Conservation (phyloP, 306 rosid genomes). For the Carpinus fangiana region DNA sequence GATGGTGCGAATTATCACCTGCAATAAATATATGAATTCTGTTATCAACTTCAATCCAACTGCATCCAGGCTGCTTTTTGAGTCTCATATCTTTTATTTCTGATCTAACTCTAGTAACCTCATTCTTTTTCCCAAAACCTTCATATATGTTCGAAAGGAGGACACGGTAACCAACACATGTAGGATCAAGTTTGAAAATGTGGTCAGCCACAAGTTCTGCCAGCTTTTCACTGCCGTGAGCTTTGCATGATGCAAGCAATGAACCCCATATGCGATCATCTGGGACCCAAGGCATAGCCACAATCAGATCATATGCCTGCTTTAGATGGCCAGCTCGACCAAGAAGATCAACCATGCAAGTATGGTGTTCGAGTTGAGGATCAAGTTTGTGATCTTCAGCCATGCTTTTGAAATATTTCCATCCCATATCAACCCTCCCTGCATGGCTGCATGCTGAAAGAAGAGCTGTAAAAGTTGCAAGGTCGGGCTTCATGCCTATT, state of each 20-base stretch:
- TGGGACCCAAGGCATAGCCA: slow-evolving; percentile 32
- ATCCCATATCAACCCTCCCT: slow-evolving; percentile 38
- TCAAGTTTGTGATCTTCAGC: slow-evolving; percentile 27
- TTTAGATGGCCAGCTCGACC: slow-evolving; percentile 42
- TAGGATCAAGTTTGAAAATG: slow-evolving; percentile 34
- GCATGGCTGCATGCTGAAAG: slow-evolving; percentile 44
- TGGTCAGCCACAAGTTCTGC: slow-evolving; percentile 39
- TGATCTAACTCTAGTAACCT: slow-evolving; percentile 30
- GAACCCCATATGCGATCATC: slow-evolving; percentile 50
- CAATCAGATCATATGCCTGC: slow-evolving; percentile 41
- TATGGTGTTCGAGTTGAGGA: slow-evolving; percentile 44
- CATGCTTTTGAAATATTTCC: slow-evolving; percentile 33
- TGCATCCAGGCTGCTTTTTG: slow-evolving; percentile 40
- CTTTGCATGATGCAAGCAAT: slow-evolving; percentile 46
- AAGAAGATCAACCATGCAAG: slow-evolving; percentile 49
- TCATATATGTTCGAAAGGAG: slow-evolving; percentile 48
- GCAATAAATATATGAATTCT: slow-evolving; percentile 29
- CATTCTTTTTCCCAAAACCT: slow-evolving; percentile 37
- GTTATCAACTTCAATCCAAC: slow-evolving; percentile 45
- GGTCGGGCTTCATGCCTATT: slow-evolving; percentile 32
- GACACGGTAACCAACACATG: slow-evolving; percentile 37
- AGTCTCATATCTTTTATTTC: slow-evolving; percentile 38
- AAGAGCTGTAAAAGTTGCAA: slow-evolving; percentile 44
- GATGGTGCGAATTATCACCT: slow-evolving; percentile 36
- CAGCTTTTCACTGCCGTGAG: slow-evolving; percentile 32